Evolutionary conservation across 371 early-diverging fungal genomes (phyloP), one percentile per base, ranked within the genome.

Genomic region (Apophysomyces sp.): DNA sequence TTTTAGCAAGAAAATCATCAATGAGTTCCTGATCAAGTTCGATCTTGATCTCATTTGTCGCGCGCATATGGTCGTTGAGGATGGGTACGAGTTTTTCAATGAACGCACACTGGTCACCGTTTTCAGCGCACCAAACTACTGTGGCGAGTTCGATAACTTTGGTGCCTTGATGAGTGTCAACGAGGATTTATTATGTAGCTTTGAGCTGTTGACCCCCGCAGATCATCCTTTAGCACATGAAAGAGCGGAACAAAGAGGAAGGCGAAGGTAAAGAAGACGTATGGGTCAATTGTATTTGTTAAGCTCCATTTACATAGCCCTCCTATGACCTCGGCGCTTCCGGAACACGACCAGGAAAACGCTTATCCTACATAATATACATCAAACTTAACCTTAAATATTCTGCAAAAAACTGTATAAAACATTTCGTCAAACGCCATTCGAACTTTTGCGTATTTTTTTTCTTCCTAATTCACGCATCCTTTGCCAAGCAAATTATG

Each of bases 31-130:
- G 56, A 83, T 89, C 56, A 89, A 88, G 66, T 92, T 94, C 69
- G 96, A 95, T 69, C 78, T 98, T 61, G 98, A 98, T 79, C 80
- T 98, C 15, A 90, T 98, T 15, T 95, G 96, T 67, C 88, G 99
- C 53, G 99, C 98, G 1, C 99, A 99, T 64, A 96, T 96, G 92
- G 78, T 99, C 7, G 98, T 98, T 4, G 98, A 98, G 76, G 98
- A 98, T 65, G 98, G 99, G 4, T 99, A 99, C 74, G 97, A 98
- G 74, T 99, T 99, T 76, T 98, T 98, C 83, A 93, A 92, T 57
- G 92, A 95, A 63, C 87, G 96, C 37, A 88, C 91, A 12, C 78
- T 98, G 51, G 99, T 99, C 3, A 99, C 99, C 3, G 85, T 99
- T 13, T 99, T 98, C 67, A 92, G 93, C 29, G 99, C 99, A 2